phyloP scores from a whole-genome alignment of 306 rosid species.

The Carpinus viminea region DNA sequence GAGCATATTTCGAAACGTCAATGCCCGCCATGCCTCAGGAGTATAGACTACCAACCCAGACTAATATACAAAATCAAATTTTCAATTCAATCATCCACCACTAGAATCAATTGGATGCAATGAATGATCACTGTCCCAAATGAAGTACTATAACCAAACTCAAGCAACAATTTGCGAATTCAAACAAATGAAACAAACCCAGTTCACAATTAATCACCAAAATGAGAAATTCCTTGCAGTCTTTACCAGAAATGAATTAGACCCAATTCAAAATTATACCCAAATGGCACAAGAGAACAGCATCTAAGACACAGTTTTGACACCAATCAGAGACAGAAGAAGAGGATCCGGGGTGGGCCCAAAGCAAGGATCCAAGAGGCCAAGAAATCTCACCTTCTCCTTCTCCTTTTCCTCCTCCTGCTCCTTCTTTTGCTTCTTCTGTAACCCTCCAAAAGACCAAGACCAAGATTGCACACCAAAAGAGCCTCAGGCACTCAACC shows the following conservation, averaged over 20 bases:
- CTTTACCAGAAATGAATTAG: constrained; percentile 31
- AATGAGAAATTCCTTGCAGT: constrained; percentile 30
- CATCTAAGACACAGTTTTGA: constrained; percentile 15
- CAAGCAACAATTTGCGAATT: constrained; percentile 25
- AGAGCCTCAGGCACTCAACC: constrained; percentile 42
- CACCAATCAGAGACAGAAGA: constrained; percentile 35
- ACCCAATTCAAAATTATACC: constrained; percentile 43
- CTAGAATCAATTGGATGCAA: constrained; percentile 13
- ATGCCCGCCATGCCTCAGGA: constrained; percentile 75
- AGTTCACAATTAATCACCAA: constrained; percentile 36
- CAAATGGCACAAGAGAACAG: constrained; percentile 41
- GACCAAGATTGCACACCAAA: constrained; percentile 44
- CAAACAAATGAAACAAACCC: constrained; percentile 38
- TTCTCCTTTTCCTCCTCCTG: constrained; percentile 35
- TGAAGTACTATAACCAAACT: constrained; percentile 25
- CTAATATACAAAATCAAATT: constrained; percentile 36
- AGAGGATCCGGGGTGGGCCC: constrained; percentile 50
- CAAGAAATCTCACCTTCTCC: constrained; percentile 62
- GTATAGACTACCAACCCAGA: constrained; percentile 41
- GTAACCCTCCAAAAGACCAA: constrained; percentile 35
- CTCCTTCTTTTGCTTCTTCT: constrained; percentile 44
- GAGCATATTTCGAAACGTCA: constrained; percentile 66
- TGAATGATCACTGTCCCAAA: constrained; percentile 14
- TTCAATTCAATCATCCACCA: constrained; percentile 35
- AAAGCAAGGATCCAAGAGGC: constrained; percentile 47